Evolutionary conservation across 1,284 basidiomycete genomes (phyloP), one percentile per base, ranked within the genome.

Genomic region (Puccinia triticina): DNA sequence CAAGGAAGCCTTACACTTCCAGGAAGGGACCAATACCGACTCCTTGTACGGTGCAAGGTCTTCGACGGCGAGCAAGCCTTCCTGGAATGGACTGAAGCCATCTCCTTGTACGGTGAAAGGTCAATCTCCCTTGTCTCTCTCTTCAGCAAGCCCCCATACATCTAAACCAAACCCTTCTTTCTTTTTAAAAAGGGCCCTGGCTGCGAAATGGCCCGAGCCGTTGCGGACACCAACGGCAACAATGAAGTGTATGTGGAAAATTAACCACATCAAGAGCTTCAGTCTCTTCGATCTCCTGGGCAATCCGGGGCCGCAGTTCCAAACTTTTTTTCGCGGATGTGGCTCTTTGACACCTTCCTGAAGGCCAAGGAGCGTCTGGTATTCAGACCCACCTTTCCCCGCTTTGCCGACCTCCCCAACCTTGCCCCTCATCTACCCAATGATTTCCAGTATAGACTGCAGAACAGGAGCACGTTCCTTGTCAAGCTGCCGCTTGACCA

Each of bases 1-100:
- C 3, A 97, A 99, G 87, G 97, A 99, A 87, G 97, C 97, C n/a
- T n/a, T n/a, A n/a, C n/a, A n/a, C 0, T 98, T 96, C 87, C 89
- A 91, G 50, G 89, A 91, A 55, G 99, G 97, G 97, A 94, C 95
- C 0, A 90, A 90, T 48, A 91, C 90, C 0, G 97, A 99, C 87
- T 96, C 94, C 0, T 92, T 96, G 71, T 99, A 99, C 86, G 97
- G 97, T 32, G 92, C 95, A 59, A 91, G 93, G 93, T 94, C 66
- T 82, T 71, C 40, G n/a, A n/a, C n/a, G n/a, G n/a, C n/a, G n/a
- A n/a, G n/a, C n/a, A n/a, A n/a, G n/a, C n/a, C n/a, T n/a, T n/a
- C n/a, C n/a, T n/a, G n/a, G n/a, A n/a, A n/a, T n/a, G n/a, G n/a
- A n/a, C n/a, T n/a, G n/a, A n/a, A n/a, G n/a, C n/a, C n/a, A n/a